Base-by-base conservation (phyloP, 768 basidiomycete species). In the Gloeophyllum trabeum region DNA sequence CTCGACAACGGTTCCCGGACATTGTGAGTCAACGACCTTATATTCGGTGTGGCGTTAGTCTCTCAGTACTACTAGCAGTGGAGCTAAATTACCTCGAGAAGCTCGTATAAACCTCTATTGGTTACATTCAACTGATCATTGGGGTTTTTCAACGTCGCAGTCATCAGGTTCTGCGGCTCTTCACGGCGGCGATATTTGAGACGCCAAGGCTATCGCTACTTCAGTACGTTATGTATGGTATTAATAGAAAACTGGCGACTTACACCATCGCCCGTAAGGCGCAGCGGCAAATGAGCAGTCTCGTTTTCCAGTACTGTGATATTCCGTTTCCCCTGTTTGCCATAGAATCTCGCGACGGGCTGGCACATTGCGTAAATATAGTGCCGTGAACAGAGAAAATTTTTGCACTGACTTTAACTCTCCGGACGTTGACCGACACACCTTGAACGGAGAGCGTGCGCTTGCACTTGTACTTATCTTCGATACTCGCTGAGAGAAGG, bases 241-340 rank as follows among this genome's bases (percentile, higher is more conserved):
- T 39, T 21, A 19, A 19, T 26, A n/a, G 36, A 35, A 24, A 35
- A 26, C 16, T 13, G 3, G 20, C 10, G 7, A 64, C 80, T 47
- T 60, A 94, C 93, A 38, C 80, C 83, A 57, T 93, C 86, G 4
- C 96, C 96, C 16, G 91, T 93, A 40, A 99, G 63, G 21, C 92
- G 75, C 32, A 97, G 61, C 28, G 91, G 91, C 7, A 97, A 67
- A 25, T 65, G 70, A 0, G 80, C 81, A 28, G 64, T 61, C 45
- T 89, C 82, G 34, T 80, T 75, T 52, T 93, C 84, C 5, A 90
- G 67, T 13, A 92, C 72, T 4, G 76, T 74, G 5, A 81, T 61
- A 35, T 65, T 66, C 5, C 76, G 74, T 46, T 71, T 68, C 40
- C 67, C 65, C 7, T 67, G 65, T 49, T 71, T 73, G 24, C 81